phyloP scores from a whole-genome alignment of 2,329 filamentous ascomycete genomes.

The Aspergillus sp. region DNA sequence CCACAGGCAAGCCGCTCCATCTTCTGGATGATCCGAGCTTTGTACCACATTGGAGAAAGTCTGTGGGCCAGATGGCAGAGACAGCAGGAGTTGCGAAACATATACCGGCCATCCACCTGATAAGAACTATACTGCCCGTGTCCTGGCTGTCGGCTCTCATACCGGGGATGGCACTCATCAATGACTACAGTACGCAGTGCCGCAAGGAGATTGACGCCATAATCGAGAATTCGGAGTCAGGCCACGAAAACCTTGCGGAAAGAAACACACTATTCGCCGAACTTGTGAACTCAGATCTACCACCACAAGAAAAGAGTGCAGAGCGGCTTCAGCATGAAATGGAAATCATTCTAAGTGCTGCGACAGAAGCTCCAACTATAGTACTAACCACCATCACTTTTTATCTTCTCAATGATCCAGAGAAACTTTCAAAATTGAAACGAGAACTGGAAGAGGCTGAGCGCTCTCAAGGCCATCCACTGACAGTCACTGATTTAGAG shows the following conservation, averaged over 20 bases:
- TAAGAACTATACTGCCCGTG: neutral
- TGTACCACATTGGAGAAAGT: slow-evolving; percentile 12
- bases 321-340: slow-evolving; percentile 25
- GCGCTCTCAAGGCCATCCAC: too few relatives aligned
- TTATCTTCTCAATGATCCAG: slow-evolving; percentile 13
- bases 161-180: neutral
- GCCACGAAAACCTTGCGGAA: slow-evolving; percentile 2
- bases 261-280: slow-evolving; percentile 21
- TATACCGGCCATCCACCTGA: slow-evolving; percentile 13
- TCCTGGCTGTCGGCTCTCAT: neutral
- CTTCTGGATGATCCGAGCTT: slow-evolving; percentile 21
- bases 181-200: neutral
- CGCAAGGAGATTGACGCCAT: slow-evolving; percentile 4
- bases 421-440: too few relatives aligned
- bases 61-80: slow-evolving; percentile 18
- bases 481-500: too few relatives aligned
- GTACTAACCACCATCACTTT: slow-evolving; percentile 25
- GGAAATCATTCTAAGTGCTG: slow-evolving; percentile 23
- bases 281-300: slow-evolving; percentile 27
- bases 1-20: slow-evolving; percentile 27
- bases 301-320: slow-evolving; percentile 30
- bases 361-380: slow-evolving; percentile 28
- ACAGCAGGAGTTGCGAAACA: slow-evolving; percentile 20
- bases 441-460: too few relatives aligned
- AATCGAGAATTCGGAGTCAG: slow-evolving; percentile 1